Base-by-base conservation (phyloP, 768 basidiomycete genomes). In the Termitomyces sp. region DNA sequence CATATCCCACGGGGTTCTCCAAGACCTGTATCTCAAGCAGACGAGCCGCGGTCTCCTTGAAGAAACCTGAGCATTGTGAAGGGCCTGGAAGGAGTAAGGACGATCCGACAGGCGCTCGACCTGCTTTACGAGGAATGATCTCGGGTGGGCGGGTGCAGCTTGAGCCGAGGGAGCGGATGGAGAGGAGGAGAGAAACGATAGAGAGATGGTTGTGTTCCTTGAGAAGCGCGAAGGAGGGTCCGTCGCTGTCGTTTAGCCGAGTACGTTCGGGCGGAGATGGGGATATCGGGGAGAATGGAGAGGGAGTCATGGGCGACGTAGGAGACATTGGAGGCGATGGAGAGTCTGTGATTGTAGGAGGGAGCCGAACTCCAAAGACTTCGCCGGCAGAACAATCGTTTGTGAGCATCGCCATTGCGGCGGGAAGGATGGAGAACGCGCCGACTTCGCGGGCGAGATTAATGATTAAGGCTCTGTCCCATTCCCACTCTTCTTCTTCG, bases 351-450 rank as follows among this genome's bases (percentile, higher is more conserved):
- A n/a, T n/a, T n/a, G 18, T 27, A 4, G 59, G 18, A 42, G 61
- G 59, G 0, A 65, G 42, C 0, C 34, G 44, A 3, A 65, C 58
- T 6, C 64, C 62, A 22, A 67, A 67, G 1, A 65, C 64, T 33
- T 67, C 64, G 12, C 64, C 61, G 2, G 64, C 64, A 12, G 62
- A 63, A 48, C 59, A 53, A 27, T 65, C 62, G 56, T 67, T 65
- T 6, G 63, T 58, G 4, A 67, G 57, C 46, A 60, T 57, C 18
- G 66, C 66, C 64, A 67, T 65, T 24, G 66, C 66, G 0, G 62
- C 54, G 6, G 66, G 66, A 27, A 67, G 58, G 48, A 65, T 57
- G 4, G 58, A 57, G 49, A 59, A 59, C 1, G 66, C 63, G 0
- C 20, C 16, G 15, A 64, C 61, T 27, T 62, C 47, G 15, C 66